These are phyloP conservation scores for Glutinoglossum americanum DNA, from an alignment of 495 filamentous ascomycete genomes.

Conservation along the genomic window DNA sequence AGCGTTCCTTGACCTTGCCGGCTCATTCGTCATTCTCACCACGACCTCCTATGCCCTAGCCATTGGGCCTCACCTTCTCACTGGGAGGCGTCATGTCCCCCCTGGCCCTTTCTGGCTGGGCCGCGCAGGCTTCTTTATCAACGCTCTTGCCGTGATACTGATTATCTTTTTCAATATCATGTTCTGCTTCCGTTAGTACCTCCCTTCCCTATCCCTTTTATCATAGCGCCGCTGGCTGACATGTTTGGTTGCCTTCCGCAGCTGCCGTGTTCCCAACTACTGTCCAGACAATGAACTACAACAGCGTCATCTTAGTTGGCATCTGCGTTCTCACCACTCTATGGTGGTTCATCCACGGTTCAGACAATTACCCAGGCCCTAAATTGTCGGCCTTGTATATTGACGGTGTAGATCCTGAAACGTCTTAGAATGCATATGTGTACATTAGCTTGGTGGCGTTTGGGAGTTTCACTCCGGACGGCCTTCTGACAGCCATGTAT, in stretches of 20 bases:
- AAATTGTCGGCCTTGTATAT: conserved; percentile 29
- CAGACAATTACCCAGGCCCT: conserved; percentile 33
- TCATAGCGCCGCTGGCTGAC: neutral
- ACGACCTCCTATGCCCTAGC: conserved; percentile 1
- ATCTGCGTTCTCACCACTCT: conserved; percentile 22
- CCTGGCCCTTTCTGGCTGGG: conserved; percentile 5
- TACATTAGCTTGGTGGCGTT: too few relatives aligned
- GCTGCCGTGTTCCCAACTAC: conserved; percentile 9
- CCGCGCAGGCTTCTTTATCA: conserved; percentile 6
- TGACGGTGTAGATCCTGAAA: conserved; percentile 8
- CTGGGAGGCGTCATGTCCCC: conserved; percentile 1
- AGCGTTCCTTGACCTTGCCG: conserved; percentile 2
- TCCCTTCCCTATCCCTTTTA: neutral
- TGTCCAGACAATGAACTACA: conserved; percentile 15
- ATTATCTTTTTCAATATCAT: conserved; percentile 14
- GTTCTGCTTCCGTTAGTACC: conserved; percentile 12
- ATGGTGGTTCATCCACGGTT: conserved; percentile 44
- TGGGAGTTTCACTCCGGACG: too few relatives aligned
- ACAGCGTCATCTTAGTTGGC: conserved; percentile 20
- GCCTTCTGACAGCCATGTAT: too few relatives aligned
- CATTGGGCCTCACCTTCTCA: conserved; percentile 1
- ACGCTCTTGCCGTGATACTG: conserved; percentile 8
- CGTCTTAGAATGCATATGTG: neutral
- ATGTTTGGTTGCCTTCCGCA: neutral
- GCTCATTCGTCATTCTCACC: conserved; percentile 5